A percentile compares a stretch with the other conserved stretches of the same genome.
Conservation (phyloP, 1,284 basidiomycete species). For the Pascua sp. region DNA sequence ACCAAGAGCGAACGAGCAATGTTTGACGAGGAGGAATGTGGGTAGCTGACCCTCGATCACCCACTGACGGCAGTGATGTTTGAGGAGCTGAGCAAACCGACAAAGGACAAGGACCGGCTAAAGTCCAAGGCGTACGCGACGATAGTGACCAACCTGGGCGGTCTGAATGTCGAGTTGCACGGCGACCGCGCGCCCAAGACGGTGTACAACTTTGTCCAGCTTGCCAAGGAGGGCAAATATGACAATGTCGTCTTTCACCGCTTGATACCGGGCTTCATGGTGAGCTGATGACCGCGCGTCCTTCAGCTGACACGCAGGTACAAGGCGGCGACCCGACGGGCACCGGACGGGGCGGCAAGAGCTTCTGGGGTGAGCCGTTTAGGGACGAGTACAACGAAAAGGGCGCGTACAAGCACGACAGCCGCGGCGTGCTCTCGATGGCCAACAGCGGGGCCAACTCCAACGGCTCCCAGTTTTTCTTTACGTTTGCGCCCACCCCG, state of each 20-base stretch:
- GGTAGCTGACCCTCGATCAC: too few relatives aligned
- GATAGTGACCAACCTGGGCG: conserved; percentile 83
- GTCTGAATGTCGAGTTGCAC: conserved; percentile 86
- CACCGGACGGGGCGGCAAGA: conserved; percentile 87
- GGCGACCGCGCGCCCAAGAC: conserved; percentile 81
- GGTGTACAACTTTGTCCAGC: conserved; percentile 94
- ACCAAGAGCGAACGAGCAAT: conserved; percentile 72
- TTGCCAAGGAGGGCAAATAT: conserved; percentile 85
- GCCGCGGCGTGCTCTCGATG: conserved; percentile 75
- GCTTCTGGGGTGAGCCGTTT: conserved; percentile 94
- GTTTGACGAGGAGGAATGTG: conserved; percentile 73
- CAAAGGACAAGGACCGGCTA: conserved; percentile 85
- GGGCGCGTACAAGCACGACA: conserved; percentile 77
- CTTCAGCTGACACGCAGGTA: conserved; percentile 57
- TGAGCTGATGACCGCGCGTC: too few relatives aligned
- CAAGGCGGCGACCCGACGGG: conserved; percentile 97
- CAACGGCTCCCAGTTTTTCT: conserved; percentile 77
- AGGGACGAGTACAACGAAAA: conserved; percentile 85
- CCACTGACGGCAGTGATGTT: conserved; percentile 64
- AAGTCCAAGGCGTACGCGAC: conserved; percentile 86
- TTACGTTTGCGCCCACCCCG: conserved; percentile 76
- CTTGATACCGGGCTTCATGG: conserved; percentile 96
- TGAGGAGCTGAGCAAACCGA: conserved; percentile 74
- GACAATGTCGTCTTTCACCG: conserved; percentile 79
- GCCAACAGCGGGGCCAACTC: conserved; percentile 73